Evolutionary conservation across 2,329 filamentous ascomycete species (phyloP).

Genomic region (Sporothrix sp.): DNA sequence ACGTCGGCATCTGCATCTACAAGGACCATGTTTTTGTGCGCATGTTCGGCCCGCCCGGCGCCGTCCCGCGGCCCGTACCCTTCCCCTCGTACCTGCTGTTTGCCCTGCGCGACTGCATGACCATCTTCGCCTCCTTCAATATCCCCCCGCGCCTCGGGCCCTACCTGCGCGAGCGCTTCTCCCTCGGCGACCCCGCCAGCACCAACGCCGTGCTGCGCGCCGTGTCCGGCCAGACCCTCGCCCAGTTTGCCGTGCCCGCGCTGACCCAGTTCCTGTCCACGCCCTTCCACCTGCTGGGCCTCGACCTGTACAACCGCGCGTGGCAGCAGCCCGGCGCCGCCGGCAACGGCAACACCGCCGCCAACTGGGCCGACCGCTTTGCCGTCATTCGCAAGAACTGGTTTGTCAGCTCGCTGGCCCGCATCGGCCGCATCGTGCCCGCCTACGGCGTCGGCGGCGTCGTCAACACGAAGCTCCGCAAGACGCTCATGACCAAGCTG

Average conservation of each 20-base stretch:
- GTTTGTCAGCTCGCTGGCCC: slow-evolving; percentile 59
- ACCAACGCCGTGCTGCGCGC: slow-evolving; percentile 31
- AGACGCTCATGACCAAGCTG: slow-evolving; percentile 54
- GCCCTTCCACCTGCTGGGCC: slow-evolving; percentile 71
- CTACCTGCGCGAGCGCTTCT: slow-evolving; percentile 30
- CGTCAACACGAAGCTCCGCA: slow-evolving; percentile 65
- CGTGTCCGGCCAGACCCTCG: slow-evolving; percentile 49
- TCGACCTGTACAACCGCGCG: slow-evolving; percentile 77
- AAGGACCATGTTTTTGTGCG: slow-evolving; percentile 81
- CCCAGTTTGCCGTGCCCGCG: slow-evolving; percentile 74
- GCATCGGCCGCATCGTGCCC: slow-evolving; percentile 77
- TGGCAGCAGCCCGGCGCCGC: slow-evolving; percentile 24
- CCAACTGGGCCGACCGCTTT: slow-evolving; percentile 50
- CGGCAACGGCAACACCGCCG: slow-evolving; percentile 23
- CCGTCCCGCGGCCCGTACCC: slow-evolving; percentile 48
- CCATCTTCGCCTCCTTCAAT: slow-evolving; percentile 89
- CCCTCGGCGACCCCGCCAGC: slow-evolving; percentile 30
- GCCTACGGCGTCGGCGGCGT: slow-evolving; percentile 85
- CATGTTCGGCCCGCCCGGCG: slow-evolving; percentile 60
- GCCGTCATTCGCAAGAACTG: slow-evolving; percentile 64
- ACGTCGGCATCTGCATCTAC: slow-evolving; percentile 77
- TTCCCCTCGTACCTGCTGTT: slow-evolving; percentile 68
- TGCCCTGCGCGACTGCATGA: slow-evolving; percentile 72
- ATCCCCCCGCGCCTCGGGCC: slow-evolving; percentile 72
- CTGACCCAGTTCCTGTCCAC: slow-evolving; percentile 70